Evolutionary conservation across 495 filamentous ascomycete species (phyloP).

Genomic region (Podospora bellae-mahoneyi): DNA sequence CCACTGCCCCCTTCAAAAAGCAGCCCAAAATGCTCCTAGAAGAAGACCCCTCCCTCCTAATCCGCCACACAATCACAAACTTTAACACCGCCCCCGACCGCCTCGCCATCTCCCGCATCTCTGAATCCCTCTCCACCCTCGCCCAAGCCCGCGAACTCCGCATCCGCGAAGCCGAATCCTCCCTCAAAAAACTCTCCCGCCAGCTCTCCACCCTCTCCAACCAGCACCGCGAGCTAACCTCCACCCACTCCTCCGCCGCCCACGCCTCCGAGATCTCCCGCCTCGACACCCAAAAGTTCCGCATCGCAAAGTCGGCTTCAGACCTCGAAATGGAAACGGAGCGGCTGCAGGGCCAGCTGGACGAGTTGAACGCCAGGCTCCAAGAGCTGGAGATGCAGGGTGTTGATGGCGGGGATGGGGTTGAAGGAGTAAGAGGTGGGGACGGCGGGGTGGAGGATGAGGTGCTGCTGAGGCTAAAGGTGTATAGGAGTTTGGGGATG

Average conservation of each 20-base stretch:
- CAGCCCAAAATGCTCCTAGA: slow-evolving; percentile 83
- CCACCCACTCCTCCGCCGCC: slow-evolving; percentile 65
- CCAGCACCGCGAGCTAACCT: slow-evolving; percentile 68
- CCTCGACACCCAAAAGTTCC: slow-evolving; percentile 91
- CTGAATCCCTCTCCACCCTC: slow-evolving; percentile 74
- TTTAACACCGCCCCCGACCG: slow-evolving; percentile 93
- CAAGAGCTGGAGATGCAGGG: slow-evolving; percentile 83
- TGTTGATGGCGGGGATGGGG: slow-evolving; percentile 53
- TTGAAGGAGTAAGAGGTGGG: slow-evolving; percentile 19
- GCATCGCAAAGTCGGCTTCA: slow-evolving; percentile 78
- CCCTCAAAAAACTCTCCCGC: slow-evolving; percentile 72
- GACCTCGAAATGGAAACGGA: slow-evolving; percentile 93
- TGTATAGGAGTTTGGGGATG: slow-evolving; percentile 86
- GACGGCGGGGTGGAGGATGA: slow-evolving; percentile 46
- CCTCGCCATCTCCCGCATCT: slow-evolving; percentile 78
- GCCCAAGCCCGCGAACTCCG: slow-evolving; percentile 73
- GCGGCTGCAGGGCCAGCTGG: slow-evolving; percentile 75
- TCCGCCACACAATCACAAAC: slow-evolving; percentile 83
- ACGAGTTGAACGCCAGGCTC: slow-evolving; percentile 67
- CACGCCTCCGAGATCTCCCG: slow-evolving; percentile 79
- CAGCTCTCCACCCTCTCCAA: slow-evolving; percentile 62
- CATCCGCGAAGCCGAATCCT: slow-evolving; percentile 65
- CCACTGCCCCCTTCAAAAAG: not conserved
- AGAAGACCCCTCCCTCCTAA: slow-evolving; percentile 87
- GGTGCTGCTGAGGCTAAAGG: slow-evolving; percentile 71